phyloP scores from a whole-genome alignment of 495 filamentous ascomycete species.

The Hyaloscypha bicolor region DNA sequence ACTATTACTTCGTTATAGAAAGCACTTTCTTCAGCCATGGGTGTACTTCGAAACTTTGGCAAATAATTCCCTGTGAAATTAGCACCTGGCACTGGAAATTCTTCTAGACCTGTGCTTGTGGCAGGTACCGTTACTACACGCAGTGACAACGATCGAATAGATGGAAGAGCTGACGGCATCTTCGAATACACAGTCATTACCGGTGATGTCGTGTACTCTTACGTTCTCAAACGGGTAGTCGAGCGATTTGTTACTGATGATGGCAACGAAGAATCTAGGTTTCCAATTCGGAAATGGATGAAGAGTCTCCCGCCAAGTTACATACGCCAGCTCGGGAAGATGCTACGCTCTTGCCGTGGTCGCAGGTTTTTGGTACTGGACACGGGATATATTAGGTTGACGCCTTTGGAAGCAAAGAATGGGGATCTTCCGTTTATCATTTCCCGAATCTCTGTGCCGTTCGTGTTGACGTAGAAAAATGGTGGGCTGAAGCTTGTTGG shows the following conservation, averaged over 20 bases:
- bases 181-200: neutral
- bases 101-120: too few relatives aligned
- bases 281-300: neutral
- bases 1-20: neutral
- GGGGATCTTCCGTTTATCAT: neutral
- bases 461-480: neutral
- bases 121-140: neutral
- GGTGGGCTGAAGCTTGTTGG: neutral
- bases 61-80: too few relatives aligned
- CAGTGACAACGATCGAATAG: neutral
- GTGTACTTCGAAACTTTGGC: too few relatives aligned
- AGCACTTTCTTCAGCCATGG: neutral
- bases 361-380: neutral
- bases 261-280: neutral
- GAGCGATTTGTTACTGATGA: neutral
- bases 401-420: neutral
- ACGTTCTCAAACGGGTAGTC: neutral
- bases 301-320: neutral
- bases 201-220: neutral
- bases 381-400: neutral
- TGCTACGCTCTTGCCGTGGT: neutral
- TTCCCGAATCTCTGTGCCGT: neutral
- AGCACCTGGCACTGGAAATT: too few relatives aligned
- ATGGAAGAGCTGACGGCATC: neutral
- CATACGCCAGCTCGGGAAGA: neutral